Conservation (phyloP, 805 yeast genomes). For the Ogataea zsoltii region DNA sequence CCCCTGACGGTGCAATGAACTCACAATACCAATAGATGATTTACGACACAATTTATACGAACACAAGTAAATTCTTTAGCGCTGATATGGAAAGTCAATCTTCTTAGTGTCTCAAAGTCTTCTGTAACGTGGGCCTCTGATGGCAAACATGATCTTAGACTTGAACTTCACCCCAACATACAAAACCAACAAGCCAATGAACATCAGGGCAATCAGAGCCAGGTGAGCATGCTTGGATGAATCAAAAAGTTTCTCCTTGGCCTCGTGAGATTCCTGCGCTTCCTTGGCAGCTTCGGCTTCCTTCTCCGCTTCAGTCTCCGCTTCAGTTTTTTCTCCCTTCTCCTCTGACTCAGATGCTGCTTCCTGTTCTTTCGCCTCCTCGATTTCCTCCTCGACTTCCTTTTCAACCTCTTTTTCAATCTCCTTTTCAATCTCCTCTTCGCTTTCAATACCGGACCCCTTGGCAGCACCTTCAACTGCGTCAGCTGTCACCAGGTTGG, state of each 20-base stretch:
- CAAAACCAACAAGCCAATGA: conserved; percentile 12
- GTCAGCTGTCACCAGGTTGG: neutral
- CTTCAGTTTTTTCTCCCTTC: conserved; percentile 1
- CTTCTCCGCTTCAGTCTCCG: neutral
- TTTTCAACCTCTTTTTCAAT: neutral
- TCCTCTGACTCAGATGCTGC: no score
- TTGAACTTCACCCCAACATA: conserved; percentile 20
- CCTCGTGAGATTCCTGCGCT: conserved; percentile 7
- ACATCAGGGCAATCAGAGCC: conserved; percentile 18
- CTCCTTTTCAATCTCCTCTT: neutral
- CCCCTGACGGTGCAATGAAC: neutral
- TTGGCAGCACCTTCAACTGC: neutral
- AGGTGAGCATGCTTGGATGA: conserved; percentile 12
- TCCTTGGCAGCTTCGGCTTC: neutral
- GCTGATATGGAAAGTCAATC: neutral
- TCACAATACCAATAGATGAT: no score
- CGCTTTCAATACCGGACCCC: neutral
- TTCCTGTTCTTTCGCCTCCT: neutral
- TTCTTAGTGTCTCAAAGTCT: conserved; percentile 12
- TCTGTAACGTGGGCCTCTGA: conserved; percentile 35
- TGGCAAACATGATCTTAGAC: conserved; percentile 20
- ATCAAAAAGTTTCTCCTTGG: conserved; percentile 6
- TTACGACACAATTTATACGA: no score
- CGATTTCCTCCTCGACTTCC: neutral
- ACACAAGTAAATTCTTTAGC: no score